phyloP scores from a whole-genome alignment of 78 protist species.

The Dictyostelium brefeldianum region DNA sequence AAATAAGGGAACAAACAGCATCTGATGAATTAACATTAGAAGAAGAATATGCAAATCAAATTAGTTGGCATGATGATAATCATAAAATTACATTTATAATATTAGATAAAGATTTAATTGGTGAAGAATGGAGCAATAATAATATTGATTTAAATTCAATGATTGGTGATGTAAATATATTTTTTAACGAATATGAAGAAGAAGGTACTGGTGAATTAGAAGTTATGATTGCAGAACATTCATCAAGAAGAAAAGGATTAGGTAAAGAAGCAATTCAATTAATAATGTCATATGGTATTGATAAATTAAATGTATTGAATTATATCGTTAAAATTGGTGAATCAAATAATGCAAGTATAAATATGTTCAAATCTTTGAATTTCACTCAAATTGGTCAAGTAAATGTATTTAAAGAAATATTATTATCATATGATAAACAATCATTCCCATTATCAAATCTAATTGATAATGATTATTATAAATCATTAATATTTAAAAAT shows the following conservation, averaged over 20 bases:
- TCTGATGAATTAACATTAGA: constrained; percentile 91
- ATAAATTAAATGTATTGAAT: neutral
- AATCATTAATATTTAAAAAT: neutral
- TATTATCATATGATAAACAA: neutral
- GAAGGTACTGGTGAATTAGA: constrained; percentile 82
- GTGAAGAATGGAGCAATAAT: neutral
- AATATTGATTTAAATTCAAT: constrained; percentile 32
- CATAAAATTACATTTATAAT: constrained; percentile 71
- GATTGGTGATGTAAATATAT: constrained; percentile 95
- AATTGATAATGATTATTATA: constrained; percentile 14
- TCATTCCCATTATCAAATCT: neutral
- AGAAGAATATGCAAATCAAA: constrained; percentile 93
- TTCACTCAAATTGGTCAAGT: constrained; percentile 38
- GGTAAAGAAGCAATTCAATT: constrained; percentile 71
- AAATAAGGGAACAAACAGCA: constrained; percentile 84
- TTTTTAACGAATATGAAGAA: constrained; percentile 79
- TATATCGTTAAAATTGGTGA: constrained; percentile 80
- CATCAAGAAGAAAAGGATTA: constrained; percentile 80
- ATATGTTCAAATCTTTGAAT: constrained; percentile 45
- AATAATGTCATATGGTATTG: constrained; percentile 85
- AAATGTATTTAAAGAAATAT: constrained; percentile 69
- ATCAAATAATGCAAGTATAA: constrained; percentile 11
- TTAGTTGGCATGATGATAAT: constrained; percentile 87
- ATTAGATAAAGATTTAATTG: constrained; percentile 50
- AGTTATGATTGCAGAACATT: constrained; percentile 90